Evolutionary conservation across 495 filamentous ascomycete species (phyloP), one percentile per base, ranked within the genome.

Genomic region (Lophiotrema nucula): DNA sequence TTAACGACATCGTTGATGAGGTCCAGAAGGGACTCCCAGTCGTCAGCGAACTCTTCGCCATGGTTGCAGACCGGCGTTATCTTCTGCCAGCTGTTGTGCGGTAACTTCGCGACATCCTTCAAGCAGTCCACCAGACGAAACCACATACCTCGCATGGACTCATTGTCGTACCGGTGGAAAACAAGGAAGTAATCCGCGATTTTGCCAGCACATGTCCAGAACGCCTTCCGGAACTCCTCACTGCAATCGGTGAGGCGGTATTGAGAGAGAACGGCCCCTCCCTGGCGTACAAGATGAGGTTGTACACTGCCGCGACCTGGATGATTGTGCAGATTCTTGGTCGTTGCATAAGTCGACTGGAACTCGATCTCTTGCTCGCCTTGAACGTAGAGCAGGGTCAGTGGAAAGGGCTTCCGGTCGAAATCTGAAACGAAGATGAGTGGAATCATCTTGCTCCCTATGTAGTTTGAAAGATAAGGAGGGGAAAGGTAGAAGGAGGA

Each of bases 151-250:
- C 53, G 38, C 27, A 27, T 53, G 1, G 23, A 2, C 21, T 41
- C 1, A 21, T 8, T 47, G 22, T 60, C 56, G 23, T 27, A 28
- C 11, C 15, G 11, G 3, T 8, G 8, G 31, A 60, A 53, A n/a
- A 47, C 28, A 3, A 16, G 18, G 21, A 53, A 53, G 48, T 60
- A 60, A 24, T 58, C 55, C 1, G 27, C 6, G 12, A 58, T 15
- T 3, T 15, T 24, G 24, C 46, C 45, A 22, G 26, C 19, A 18
- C 22, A 44, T 18, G 31, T 12, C 45, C 33, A 51, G 37, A 58
- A 51, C 4, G 2, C 13, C 4, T 26, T 16, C 12, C 44, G 15
- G 55, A 58, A 58, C 3, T 2, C 35, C 3, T 19, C 33, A 18
- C 11, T 28, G 55, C 55, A 58, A 16, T 55, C 46, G 10, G 18